Percentiles rank a stretch among this genome's conserved stretches.
These are phyloP conservation scores for Monosporascus sp. DNA, from an alignment of 2,329 filamentous ascomycete genomes.

Conservation along the genomic window DNA sequence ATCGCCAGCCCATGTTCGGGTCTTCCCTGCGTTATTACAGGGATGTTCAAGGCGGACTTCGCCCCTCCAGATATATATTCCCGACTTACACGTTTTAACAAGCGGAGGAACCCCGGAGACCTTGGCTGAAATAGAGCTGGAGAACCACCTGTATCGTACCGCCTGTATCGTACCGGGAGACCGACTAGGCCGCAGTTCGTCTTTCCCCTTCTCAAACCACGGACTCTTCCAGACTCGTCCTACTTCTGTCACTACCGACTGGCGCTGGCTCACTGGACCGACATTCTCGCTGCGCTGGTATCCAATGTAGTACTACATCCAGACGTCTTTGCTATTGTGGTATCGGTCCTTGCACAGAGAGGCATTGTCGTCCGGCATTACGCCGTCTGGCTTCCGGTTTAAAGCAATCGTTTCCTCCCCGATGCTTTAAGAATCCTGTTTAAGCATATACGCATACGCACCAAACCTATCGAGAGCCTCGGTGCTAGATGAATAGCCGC, in stretches of 20 bases:
- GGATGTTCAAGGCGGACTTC: conserved; percentile 28
- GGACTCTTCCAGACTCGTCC: conserved; percentile 20
- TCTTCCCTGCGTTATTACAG: conserved; percentile 33
- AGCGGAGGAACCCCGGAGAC: conserved; percentile 37
- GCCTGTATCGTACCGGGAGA: conserved; percentile 18
- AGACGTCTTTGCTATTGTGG: background rate
- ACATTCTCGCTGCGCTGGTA: conserved; percentile 8
- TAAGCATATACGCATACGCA: conserved; percentile 4
- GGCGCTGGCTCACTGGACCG: background rate
- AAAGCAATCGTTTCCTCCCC: conserved; percentile 15
- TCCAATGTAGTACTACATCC: background rate
- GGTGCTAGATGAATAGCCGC: conserved; percentile 14
- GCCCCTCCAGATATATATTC: conserved; percentile 42
- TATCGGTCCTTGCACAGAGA: background rate
- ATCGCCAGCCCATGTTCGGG: conserved; percentile 31
- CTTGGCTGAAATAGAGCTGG: conserved; percentile 19
- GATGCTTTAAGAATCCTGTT: conserved; percentile 3
- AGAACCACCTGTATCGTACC: conserved; percentile 19
- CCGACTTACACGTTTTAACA: conserved; percentile 41
- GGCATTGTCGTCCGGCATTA: background rate
- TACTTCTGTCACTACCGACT: conserved; percentile 14
- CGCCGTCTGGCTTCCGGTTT: conserved; percentile 19
- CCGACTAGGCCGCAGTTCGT: conserved; percentile 16
- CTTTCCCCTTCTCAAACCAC: conserved; percentile 20
- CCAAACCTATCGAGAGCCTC: conserved; percentile 13